Evolutionary conservation across 371 early-diverging fungal species (phyloP), one percentile per base, ranked within the genome.

Genomic region (Vairimorpha necatrix): DNA sequence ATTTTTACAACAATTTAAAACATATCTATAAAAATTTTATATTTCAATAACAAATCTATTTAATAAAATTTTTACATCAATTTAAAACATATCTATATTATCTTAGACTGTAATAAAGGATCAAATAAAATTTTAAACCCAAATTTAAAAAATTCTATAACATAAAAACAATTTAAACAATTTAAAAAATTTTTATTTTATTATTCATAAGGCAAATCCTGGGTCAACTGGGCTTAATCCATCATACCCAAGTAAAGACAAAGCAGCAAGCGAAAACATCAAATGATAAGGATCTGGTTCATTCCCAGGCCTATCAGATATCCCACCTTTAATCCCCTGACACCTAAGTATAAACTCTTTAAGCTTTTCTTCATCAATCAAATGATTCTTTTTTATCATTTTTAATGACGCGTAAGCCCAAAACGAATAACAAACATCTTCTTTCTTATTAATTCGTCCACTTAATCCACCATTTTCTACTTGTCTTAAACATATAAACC

Each of bases 401-500:
- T 89, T 84, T 0, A 96, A 85, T 11, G 93, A 87, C 6, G 94
- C 92, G 61, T 93, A 86, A 0, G 92, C 94, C 97, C 97, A 98
- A 94, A 94, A 98, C 20, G 97, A 95, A 82, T 96, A 95, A 82
- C 99, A 98, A 0, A 93, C 93, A 84, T 98, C 97, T 81, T 92
- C 94, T 30, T 93, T 86, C 85, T 96, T 96, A 83, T 96, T 92
- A 0, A 95, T 93, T 50, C 99, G 87, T 2, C 97, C 97, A 80
- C 93, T 94, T 56, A 98, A 83, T 2, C 99, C 99, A 22, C 99
- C 99, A 67, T 87, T 89, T 69, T 87, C 86, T 18, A 92, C 84
- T 84, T 98, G 97, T 46, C 95, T 88, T 76, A 93, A 92, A 58
- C 91, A 89, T 54, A 98, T 86, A 94, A 95, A 96, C 89, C 90